A percentile compares a stretch with the other conserved stretches of the same genome.
phyloP scores from a whole-genome alignment of 805 yeast genomes.

The Kodamaea neixiangensis region DNA sequence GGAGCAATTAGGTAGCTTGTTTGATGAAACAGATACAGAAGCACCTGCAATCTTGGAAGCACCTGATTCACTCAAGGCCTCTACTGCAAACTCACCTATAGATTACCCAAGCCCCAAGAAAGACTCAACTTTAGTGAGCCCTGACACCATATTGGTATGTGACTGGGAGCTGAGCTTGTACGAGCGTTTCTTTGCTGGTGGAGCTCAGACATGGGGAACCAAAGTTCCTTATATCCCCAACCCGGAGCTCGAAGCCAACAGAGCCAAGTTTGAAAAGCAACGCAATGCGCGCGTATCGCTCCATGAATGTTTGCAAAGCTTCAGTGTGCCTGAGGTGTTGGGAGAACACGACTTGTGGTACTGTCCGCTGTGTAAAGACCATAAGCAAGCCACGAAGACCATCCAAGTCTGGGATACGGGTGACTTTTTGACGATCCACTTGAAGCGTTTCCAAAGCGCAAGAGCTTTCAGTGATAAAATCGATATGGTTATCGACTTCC shows the following conservation, averaged over 20 bases:
- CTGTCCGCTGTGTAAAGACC: conserved; percentile 87
- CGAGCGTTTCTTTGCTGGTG: conserved; percentile 54
- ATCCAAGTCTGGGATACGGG: conserved; percentile 94
- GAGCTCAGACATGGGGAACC: conserved; percentile 54
- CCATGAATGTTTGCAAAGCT: conserved; percentile 71
- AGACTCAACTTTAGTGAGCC: conserved; percentile 24
- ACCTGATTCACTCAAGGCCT: conserved; percentile 21
- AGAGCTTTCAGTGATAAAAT: conserved; percentile 88
- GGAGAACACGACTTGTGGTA: conserved; percentile 93
- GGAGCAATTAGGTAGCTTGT: conserved; percentile 21
- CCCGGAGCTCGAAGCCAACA: conserved; percentile 53
- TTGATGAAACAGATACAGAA: conserved; percentile 9
- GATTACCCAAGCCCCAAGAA: conserved; percentile 12
- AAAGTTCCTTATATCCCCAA: conserved; percentile 45
- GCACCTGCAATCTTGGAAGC: conserved; percentile 16
- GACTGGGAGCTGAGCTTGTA: conserved; percentile 61
- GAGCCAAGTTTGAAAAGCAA: conserved; percentile 33
- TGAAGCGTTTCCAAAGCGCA: conserved; percentile 86
- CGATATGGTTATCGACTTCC: conserved; percentile 81
- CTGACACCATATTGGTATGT: conserved; percentile 46
- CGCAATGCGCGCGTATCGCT: conserved; percentile 52
- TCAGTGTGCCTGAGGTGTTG: conserved; percentile 79
- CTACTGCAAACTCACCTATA: conserved; percentile 21
- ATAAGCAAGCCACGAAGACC: conserved; percentile 86
- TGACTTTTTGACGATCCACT: conserved; percentile 83